phyloP scores from a whole-genome alignment of 1,284 basidiomycete genomes.

The Hemileia vastatrix region DNA sequence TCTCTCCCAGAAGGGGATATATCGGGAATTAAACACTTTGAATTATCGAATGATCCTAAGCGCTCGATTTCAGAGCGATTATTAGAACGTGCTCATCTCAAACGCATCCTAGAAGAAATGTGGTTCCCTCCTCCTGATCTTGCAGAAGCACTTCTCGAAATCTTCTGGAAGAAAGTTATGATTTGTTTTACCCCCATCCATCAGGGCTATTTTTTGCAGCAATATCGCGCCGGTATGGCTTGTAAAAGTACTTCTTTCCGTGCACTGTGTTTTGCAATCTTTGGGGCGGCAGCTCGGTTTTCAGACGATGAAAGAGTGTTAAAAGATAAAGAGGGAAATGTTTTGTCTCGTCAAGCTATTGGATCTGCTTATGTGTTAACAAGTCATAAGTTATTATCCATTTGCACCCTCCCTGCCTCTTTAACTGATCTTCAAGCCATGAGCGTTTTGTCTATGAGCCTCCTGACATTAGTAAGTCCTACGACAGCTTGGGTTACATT shows the following conservation, averaged over 20 bases:
- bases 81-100: neutral
- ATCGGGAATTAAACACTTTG: neutral
- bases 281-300: constrained; percentile 7
- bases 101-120: neutral
- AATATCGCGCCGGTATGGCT: neutral
- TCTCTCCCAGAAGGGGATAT: neutral
- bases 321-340: neutral
- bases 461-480: too few relatives aligned
- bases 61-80: neutral
- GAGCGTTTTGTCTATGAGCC: constrained; percentile 2
- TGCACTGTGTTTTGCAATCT: constrained; percentile 20
- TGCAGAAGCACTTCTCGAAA: neutral
- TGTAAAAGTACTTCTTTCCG: constrained; percentile 2
- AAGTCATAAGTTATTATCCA: neutral
- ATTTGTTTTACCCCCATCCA: neutral
- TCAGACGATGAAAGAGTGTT: constrained; percentile 7
- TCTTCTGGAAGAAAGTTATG: constrained; percentile 13
- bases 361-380: constrained; percentile 3
- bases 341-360: neutral
- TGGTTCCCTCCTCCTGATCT: constrained; percentile 2
- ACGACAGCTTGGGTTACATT: constrained; percentile 8
- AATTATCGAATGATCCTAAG: neutral
- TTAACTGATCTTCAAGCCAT: constrained; percentile 15
- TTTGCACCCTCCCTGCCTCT: neutral
- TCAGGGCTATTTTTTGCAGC: constrained; percentile 2